Conservation (phyloP, 371 early-diverging fungal species). For the Haplosporangium sp. region DNA sequence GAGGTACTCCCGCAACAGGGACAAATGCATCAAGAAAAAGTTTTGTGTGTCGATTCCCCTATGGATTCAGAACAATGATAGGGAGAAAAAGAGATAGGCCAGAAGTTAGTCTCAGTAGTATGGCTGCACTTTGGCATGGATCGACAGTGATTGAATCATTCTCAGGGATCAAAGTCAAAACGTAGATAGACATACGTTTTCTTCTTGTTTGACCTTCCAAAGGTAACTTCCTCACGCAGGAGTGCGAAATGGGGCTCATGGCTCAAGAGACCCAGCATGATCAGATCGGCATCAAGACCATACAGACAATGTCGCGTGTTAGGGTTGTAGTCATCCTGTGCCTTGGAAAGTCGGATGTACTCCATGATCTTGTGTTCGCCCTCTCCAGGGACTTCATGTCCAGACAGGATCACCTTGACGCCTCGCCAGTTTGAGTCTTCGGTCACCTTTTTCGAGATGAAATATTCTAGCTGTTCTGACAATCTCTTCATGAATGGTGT, state of each 20-base stretch:
- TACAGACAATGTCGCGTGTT: slow-evolving; percentile 96
- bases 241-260: slow-evolving; percentile 97
- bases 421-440: slow-evolving; percentile 91
- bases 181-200: slow-evolving; percentile 57
- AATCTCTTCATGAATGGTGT: slow-evolving; percentile 98
- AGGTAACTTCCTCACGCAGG: slow-evolving; percentile 96
- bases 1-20: slow-evolving; percentile 92
- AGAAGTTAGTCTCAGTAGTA: too few species aligned
- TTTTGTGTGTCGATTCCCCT: slow-evolving; percentile 68
- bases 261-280: slow-evolving; percentile 96
- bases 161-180: neutral
- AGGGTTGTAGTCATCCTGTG: slow-evolving; percentile 81
- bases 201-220: slow-evolving; percentile 75
- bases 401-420: slow-evolving; percentile 92
- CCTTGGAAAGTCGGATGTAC: slow-evolving; percentile 90
- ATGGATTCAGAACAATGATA: neutral
- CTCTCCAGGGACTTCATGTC: slow-evolving; percentile 98
- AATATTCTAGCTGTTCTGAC: slow-evolving; percentile 87
- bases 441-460: slow-evolving; percentile 91
- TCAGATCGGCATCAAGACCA: slow-evolving; percentile 99
- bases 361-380: slow-evolving; percentile 99
- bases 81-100: neutral
- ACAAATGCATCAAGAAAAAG: slow-evolving; percentile 87
- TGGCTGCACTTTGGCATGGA: neutral
- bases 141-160: neutral